phyloP scores from a whole-genome alignment of 2,329 filamentous ascomycete genomes.

The Pseudocercospora macadamiae region DNA sequence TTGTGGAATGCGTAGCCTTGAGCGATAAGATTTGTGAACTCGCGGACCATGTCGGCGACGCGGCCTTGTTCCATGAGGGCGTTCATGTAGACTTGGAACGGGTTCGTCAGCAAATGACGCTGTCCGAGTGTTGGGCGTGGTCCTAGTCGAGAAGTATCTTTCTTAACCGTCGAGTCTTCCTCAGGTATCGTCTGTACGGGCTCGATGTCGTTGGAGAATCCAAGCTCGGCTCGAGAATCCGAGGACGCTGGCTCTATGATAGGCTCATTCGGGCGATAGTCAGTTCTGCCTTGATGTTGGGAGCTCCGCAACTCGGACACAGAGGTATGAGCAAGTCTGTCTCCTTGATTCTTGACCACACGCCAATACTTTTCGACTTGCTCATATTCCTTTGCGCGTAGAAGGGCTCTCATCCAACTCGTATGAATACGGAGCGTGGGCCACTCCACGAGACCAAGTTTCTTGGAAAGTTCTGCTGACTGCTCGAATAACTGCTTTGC shows the following conservation, averaged over 20 bases:
- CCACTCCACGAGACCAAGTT: slow-evolving; percentile 5
- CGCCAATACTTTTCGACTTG: slow-evolving; percentile 70
- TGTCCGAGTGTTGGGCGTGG: slow-evolving; percentile 22
- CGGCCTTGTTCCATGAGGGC: slow-evolving; percentile 58
- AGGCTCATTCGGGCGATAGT: neutral
- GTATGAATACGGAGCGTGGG: slow-evolving; percentile 53
- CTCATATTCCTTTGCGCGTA: slow-evolving; percentile 59
- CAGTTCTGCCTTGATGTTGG: neutral
- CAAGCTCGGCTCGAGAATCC: slow-evolving; percentile 22
- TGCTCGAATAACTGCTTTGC: slow-evolving; percentile 60
- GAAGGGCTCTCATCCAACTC: slow-evolving; percentile 69
- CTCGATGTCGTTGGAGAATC: slow-evolving; percentile 13
- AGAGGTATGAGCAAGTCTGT: slow-evolving; percentile 35
- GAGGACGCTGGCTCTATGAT: neutral
- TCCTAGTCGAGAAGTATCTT: slow-evolving; percentile 1
- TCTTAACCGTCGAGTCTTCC: neutral
- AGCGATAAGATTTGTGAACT: slow-evolving; percentile 59
- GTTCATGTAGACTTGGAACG: slow-evolving; percentile 57
- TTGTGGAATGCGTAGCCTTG: slow-evolving; percentile 75
- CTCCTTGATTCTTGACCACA: slow-evolving; percentile 59
- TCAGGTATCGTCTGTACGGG: neutral
- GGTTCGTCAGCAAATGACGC: slow-evolving; percentile 46
- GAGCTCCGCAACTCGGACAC: slow-evolving; percentile 21
- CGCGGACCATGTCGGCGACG: slow-evolving; percentile 36
- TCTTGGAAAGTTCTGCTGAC: slow-evolving; percentile 43